Conservation (phyloP, 176 grass and related monocot species). For the Avena eriantha region DNA sequence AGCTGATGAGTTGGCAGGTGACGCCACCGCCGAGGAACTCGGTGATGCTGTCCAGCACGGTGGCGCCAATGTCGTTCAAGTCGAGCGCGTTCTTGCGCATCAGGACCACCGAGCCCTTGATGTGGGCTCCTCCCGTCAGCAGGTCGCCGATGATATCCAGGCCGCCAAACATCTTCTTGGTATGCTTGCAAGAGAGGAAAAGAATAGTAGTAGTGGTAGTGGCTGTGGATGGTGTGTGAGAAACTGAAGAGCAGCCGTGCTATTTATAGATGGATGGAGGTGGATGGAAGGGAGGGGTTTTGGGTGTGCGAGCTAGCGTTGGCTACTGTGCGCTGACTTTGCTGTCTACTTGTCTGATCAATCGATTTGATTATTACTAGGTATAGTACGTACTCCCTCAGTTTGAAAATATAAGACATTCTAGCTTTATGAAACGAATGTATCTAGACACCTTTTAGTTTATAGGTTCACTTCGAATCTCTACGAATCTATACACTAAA, state of each 20-base stretch:
- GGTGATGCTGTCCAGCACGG: slow-evolving; percentile 45
- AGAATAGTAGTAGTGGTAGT: neutral
- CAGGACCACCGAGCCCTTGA: slow-evolving; percentile 43
- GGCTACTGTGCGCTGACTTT: neutral
- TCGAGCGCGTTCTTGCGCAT: slow-evolving; percentile 51
- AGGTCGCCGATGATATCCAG: neutral
- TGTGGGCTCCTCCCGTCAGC: too few relatives aligned
- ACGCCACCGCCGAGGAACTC: slow-evolving; percentile 52
- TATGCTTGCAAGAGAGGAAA: too few relatives aligned
- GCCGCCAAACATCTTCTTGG: neutral
- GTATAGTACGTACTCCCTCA: too few relatives aligned
- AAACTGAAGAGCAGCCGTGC: neutral
- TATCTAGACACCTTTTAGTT: too few relatives aligned
- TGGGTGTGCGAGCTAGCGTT: neutral
- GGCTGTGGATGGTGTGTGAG: neutral
- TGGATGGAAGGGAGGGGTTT: too few relatives aligned
- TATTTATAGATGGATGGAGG: neutral
- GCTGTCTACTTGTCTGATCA: neutral
- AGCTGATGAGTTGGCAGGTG: slow-evolving; percentile 62
- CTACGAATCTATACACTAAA: too few relatives aligned
- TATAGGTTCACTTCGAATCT: too few relatives aligned
- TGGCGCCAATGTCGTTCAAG: slow-evolving; percentile 27
- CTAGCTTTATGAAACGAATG: too few relatives aligned
- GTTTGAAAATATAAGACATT: too few relatives aligned
- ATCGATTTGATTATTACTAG: too few relatives aligned